A percentile compares a stretch with the other conserved stretches of the same genome.
Evolutionary conservation across 345 rosid genomes (phyloP).

Genomic region (Turritis glabra): DNA sequence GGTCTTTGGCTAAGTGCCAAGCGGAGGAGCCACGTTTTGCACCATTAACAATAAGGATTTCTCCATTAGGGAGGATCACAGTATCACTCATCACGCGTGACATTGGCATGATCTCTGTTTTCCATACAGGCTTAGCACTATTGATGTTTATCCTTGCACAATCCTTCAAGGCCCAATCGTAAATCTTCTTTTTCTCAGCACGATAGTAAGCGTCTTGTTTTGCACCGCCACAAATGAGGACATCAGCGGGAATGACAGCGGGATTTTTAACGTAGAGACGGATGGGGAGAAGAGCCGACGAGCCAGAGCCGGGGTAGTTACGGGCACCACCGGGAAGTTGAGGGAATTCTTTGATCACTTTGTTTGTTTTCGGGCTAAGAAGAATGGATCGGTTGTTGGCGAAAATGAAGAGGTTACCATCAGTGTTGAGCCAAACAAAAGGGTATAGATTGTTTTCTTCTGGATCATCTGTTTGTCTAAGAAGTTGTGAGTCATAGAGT

Average conservation of each 20-base stretch:
- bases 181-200: slow-evolving; percentile 32
- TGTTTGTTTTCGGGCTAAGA: slow-evolving; percentile 50
- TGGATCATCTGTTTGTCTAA: slow-evolving; percentile 50
- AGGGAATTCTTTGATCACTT: slow-evolving; percentile 60
- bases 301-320: slow-evolving; percentile 67
- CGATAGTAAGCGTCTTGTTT: slow-evolving; percentile 40
- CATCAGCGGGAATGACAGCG: slow-evolving; percentile 40
- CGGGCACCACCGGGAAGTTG: slow-evolving; percentile 70
- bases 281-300: slow-evolving; percentile 68
- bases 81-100: slow-evolving; percentile 73
- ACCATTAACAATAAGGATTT: slow-evolving; percentile 63
- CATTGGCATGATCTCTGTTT: slow-evolving; percentile 61
- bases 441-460: slow-evolving; percentile 87
- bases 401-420: slow-evolving; percentile 82
- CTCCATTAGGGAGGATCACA: slow-evolving; percentile 68
- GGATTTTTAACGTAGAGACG: slow-evolving; percentile 30
- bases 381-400: slow-evolving; percentile 74
- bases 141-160: slow-evolving; percentile 59
- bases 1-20: slow-evolving; percentile 62
- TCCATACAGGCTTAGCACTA: slow-evolving; percentile 51
- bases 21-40: slow-evolving; percentile 60
- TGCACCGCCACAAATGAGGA: slow-evolving; percentile 61
- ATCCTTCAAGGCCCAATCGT: slow-evolving; percentile 49
- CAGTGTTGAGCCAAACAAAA: slow-evolving; percentile 67
- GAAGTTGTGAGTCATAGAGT: slow-evolving; percentile 46